phyloP scores from a whole-genome alignment of 83 land plant genomes.

The Larix sibirica region DNA sequence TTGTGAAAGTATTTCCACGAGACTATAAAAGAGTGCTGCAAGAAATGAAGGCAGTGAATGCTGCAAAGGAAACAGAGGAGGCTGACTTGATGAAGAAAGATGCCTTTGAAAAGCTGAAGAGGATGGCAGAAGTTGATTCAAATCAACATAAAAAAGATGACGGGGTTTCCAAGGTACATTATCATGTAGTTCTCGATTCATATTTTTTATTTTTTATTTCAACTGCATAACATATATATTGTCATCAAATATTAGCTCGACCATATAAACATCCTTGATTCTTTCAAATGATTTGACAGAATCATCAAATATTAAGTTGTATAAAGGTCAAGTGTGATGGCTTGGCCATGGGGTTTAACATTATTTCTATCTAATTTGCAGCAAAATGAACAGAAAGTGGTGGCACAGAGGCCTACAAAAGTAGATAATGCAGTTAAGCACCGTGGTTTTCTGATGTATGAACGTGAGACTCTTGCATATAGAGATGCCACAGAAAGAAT shows the following conservation, averaged over 20 bases:
- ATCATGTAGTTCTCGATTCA: too few relatives aligned
- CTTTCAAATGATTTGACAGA: neutral
- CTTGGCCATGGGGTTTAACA: too few relatives aligned
- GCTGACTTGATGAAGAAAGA: conserved; percentile 63
- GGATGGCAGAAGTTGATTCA: conserved; percentile 49
- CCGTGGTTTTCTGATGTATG: conserved; percentile 89
- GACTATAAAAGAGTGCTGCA: conserved; percentile 89
- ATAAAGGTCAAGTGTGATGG: too few relatives aligned
- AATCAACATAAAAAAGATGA: conserved; percentile 28
- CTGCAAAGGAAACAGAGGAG: conserved; percentile 59
- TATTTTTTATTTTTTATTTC: neutral
- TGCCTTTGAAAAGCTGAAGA: conserved; percentile 94
- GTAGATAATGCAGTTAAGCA: conserved; percentile 78
- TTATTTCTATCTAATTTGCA: conserved; percentile 5
- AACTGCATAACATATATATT: neutral
- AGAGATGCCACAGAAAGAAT: conserved; percentile 72
- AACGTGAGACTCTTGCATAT: conserved; percentile 78
- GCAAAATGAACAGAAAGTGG: conserved; percentile 20
- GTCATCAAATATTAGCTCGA: neutral
- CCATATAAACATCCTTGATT: neutral
- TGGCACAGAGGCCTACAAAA: conserved; percentile 58
- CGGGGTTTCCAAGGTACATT: conserved; percentile 21
- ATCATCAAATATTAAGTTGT: too few relatives aligned
- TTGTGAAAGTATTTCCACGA: conserved; percentile 95
- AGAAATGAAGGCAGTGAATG: conserved; percentile 55